Evolutionary conservation across 106 monocot genomes (phyloP).

Genomic region (Allium sativum): DNA sequence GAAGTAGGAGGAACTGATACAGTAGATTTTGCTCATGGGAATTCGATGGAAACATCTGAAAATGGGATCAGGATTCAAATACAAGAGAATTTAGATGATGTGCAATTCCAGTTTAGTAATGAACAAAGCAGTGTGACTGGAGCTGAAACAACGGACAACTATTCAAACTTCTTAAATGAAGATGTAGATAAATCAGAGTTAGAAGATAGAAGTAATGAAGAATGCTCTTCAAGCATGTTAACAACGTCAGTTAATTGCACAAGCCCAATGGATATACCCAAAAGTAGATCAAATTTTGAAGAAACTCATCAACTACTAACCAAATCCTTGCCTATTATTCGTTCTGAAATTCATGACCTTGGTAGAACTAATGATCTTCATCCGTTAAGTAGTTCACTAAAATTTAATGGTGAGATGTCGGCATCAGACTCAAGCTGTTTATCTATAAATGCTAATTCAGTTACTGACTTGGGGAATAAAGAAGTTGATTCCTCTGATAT

Average conservation of each 20-base stretch:
- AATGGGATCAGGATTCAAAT: slow-evolving; percentile 4
- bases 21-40: not conserved
- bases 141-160: slow-evolving; percentile 13
- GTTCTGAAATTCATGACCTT: slow-evolving; percentile 43
- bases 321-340: slow-evolving; percentile 52
- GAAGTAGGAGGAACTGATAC: not conserved
- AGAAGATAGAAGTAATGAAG: slow-evolving; percentile 8
- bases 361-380: slow-evolving; percentile 26
- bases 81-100: slow-evolving; percentile 28
- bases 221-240: slow-evolving; percentile 4
- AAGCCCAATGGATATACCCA: slow-evolving; percentile 41
- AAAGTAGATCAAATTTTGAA: slow-evolving; percentile 4
- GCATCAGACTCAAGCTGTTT: not conserved
- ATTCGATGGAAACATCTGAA: not conserved
- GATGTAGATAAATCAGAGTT: slow-evolving; percentile 6
- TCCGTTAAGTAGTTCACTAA: slow-evolving; percentile 34
- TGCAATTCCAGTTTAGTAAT: slow-evolving; percentile 34
- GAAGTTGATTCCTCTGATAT: slow-evolving; percentile 5
- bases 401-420: slow-evolving; percentile 11
- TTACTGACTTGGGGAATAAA: slow-evolving; percentile 9
- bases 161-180: slow-evolving; percentile 8
- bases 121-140: not conserved
- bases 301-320: slow-evolving; percentile 6
- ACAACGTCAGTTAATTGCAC: slow-evolving; percentile 5
- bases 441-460: slow-evolving; percentile 10